These are phyloP conservation scores for Populus tomentosa DNA, from an alignment of 441 rosid genomes.

Conservation along the genomic window DNA sequence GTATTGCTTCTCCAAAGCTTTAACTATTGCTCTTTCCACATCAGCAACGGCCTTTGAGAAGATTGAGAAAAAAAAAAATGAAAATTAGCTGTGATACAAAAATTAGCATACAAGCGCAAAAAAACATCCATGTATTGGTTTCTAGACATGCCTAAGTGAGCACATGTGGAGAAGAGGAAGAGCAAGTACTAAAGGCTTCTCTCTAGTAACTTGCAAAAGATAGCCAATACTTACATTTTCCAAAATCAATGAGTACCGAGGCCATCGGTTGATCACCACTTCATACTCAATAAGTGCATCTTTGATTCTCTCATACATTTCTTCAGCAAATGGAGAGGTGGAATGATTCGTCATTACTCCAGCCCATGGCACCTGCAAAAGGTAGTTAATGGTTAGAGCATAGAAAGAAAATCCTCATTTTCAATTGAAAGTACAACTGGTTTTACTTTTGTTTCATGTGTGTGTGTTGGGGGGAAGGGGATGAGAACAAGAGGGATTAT, in stretches of 20 bases:
- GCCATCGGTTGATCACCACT: constrained; percentile 93
- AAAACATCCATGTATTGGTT: neutral
- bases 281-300: constrained; percentile 71
- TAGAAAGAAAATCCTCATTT: neutral
- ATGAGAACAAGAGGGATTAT: no score
- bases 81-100: neutral
- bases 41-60: constrained; percentile 66
- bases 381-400: constrained; percentile 7
- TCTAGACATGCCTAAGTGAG: neutral
- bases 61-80: neutral
- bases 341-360: constrained; percentile 83
- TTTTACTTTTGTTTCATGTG: neutral
- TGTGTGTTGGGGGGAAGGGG: no score
- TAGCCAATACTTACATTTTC: constrained; percentile 59
- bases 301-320: constrained; percentile 80
- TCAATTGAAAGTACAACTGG: neutral
- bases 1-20: constrained; percentile 89
- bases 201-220: neutral
- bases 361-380: constrained; percentile 75
- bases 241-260: constrained; percentile 75
- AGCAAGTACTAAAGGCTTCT: neutral
- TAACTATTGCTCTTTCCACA: constrained; percentile 78
- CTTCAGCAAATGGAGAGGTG: constrained; percentile 95
- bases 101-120: neutral
- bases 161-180: neutral